Evolutionary conservation across 371 early-diverging fungal species (phyloP).

Genomic region (Apophysomyces sp.): DNA sequence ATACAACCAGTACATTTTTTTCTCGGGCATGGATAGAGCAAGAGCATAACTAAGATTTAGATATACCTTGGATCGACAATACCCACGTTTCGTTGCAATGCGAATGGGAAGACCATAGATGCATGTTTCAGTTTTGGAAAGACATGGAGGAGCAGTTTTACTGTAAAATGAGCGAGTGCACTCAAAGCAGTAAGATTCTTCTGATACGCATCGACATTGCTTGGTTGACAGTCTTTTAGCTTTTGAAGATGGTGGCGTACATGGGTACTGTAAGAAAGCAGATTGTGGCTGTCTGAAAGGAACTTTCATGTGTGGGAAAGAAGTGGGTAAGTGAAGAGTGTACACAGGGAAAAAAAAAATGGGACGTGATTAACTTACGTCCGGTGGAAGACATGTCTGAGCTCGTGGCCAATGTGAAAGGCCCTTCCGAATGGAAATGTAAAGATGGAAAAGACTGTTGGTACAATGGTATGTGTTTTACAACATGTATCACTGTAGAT

Average conservation of each 20-base stretch:
- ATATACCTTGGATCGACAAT: conserved; percentile 54
- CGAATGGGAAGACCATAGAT: conserved; percentile 39
- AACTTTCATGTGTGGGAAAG: conserved; percentile 62
- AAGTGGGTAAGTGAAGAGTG: conserved; percentile 32
- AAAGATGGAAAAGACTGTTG: conserved; percentile 54
- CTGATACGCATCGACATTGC: conserved; percentile 2
- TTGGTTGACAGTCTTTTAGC: conserved; percentile 1
- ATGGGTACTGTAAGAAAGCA: conserved; percentile 45
- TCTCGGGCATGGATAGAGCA: too few relatives aligned
- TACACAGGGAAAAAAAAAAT: not conserved
- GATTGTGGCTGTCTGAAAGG: conserved; percentile 56
- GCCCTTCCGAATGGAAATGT: conserved; percentile 51
- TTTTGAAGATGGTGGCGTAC: conserved; percentile 32
- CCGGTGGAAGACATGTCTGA: conserved; percentile 44
- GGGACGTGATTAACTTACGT: not conserved
- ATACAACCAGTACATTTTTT: conserved; percentile 40
- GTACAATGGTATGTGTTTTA: conserved; percentile 50
- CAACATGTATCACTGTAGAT: not conserved
- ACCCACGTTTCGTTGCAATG: conserved; percentile 47
- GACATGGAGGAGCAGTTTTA: conserved; percentile 55
- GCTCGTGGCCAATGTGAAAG: conserved; percentile 43
- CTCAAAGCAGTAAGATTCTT: conserved; percentile 39
- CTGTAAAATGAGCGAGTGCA: conserved; percentile 53
- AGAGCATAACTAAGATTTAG: conserved; percentile 6
- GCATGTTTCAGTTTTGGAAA: conserved; percentile 62